Evolutionary conservation across 2,329 filamentous ascomycete species (phyloP).

Genomic region (Zasmidium citrigriseum): DNA sequence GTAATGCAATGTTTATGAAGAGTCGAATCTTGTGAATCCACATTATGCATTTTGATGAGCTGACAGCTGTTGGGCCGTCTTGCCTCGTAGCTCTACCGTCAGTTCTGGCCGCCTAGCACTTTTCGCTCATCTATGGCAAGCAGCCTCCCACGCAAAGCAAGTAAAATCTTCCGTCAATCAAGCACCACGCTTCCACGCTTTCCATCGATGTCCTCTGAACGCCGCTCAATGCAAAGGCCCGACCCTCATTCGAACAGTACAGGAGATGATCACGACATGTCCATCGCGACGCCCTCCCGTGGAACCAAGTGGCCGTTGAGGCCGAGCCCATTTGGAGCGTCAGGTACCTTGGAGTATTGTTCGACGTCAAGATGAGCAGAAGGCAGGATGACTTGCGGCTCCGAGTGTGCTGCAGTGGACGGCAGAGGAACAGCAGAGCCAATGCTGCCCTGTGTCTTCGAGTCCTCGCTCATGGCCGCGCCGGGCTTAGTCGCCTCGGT

Average conservation of each 20-base stretch:
- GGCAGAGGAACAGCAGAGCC: not conserved
- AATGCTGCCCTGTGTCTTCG: not conserved
- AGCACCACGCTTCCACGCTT: not conserved
- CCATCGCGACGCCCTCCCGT: not conserved
- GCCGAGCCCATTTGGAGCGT: not conserved
- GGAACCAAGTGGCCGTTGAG: not conserved
- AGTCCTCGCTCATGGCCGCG: not conserved
- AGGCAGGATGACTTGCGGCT: slow-evolving; percentile 1
- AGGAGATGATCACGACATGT: not conserved
- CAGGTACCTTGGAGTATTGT: not conserved
- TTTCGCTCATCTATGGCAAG: not conserved
- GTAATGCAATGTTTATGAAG: not conserved
- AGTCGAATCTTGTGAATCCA: too few relatives aligned
- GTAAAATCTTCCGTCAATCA: not conserved
- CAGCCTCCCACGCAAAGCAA: not conserved
- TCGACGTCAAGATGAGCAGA: not conserved
- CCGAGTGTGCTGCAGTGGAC: not conserved
- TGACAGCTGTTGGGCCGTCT: not conserved
- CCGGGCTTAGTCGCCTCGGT: not conserved
- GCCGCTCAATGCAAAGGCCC: not conserved
- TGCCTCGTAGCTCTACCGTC: not conserved
- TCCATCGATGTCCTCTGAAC: not conserved
- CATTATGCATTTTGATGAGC: not conserved
- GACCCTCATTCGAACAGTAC: not conserved
- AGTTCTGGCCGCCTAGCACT: not conserved